These are phyloP conservation scores for Coemansia sp. DNA, from an alignment of 192 early-diverging fungal genomes.

Conservation along the genomic window DNA sequence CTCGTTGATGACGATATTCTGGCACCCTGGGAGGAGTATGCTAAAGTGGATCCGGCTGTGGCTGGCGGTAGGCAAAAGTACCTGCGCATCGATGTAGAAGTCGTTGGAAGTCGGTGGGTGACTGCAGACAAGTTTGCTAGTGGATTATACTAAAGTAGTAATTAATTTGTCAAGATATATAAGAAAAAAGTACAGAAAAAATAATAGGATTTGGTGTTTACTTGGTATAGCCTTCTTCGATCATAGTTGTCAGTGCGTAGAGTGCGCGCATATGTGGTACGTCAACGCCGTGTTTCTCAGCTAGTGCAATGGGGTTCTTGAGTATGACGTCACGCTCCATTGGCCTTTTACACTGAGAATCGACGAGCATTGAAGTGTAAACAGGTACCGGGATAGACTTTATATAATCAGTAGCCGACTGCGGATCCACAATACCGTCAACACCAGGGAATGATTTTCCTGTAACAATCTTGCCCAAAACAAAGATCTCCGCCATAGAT, in stretches of 20 bases:
- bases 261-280: conserved; percentile 52
- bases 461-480: conserved; percentile 43
- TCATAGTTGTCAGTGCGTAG: conserved; percentile 49
- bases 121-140: conserved; percentile 57
- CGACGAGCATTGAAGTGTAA: conserved; percentile 56
- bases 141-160: conserved; percentile 23
- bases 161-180: too few species aligned
- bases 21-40: conserved; percentile 55
- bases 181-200: neutral
- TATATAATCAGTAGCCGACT: conserved; percentile 48
- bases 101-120: conserved; percentile 63
- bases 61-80: conserved; percentile 52
- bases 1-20: conserved; percentile 13
- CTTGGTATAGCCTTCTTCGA: conserved; percentile 40
- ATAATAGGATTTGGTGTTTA: neutral
- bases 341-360: conserved; percentile 54
- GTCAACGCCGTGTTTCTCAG: conserved; percentile 43
- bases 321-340: conserved; percentile 57
- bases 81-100: conserved; percentile 75
- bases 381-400: conserved; percentile 45
- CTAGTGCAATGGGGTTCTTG: conserved; percentile 50
- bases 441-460: conserved; percentile 46
- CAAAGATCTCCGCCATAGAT: conserved; percentile 52
- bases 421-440: conserved; percentile 48
- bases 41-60: conserved; percentile 14